Conservation (phyloP, 2,329 filamentous ascomycete species). For the Plenodomus tracheiphilus region DNA sequence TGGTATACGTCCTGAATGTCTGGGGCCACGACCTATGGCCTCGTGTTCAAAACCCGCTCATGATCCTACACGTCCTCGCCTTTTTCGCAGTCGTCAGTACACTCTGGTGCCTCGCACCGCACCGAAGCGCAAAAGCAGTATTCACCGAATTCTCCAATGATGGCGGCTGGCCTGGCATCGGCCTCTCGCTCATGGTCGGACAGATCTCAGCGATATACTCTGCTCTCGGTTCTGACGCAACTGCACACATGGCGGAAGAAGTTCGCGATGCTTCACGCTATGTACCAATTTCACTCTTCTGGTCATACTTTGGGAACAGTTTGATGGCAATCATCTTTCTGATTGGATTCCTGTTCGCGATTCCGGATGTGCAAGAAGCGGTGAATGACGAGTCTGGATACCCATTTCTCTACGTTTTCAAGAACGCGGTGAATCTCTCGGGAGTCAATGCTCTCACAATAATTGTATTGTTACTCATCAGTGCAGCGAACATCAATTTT, state of each 20-base stretch:
- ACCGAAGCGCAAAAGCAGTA: slow-evolving; percentile 14
- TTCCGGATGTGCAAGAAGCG: slow-evolving; percentile 26
- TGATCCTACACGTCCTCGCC: slow-evolving; percentile 42
- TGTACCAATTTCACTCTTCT: slow-evolving; percentile 43
- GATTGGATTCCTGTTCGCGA: slow-evolving; percentile 42
- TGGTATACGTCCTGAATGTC: slow-evolving; percentile 47
- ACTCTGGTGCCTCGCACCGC: slow-evolving; percentile 29
- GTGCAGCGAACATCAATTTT: slow-evolving; percentile 25
- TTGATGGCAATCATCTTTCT: slow-evolving; percentile 34
- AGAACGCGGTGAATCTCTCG: slow-evolving; percentile 19
- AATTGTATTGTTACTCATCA: slow-evolving; percentile 21
- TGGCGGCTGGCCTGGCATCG: slow-evolving; percentile 39
- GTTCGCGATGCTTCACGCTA: slow-evolving; percentile 39
- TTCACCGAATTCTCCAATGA: slow-evolving; percentile 37
- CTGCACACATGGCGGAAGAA: slow-evolving; percentile 46
- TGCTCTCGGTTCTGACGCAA: slow-evolving; percentile 28
- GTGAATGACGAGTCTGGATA: slow-evolving; percentile 33
- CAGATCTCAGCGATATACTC: slow-evolving; percentile 29
- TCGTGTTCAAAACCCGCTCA: slow-evolving; percentile 26
- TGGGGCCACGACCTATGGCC: slow-evolving; percentile 31
- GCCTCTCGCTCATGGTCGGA: slow-evolving; percentile 39
- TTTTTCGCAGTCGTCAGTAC: slow-evolving; percentile 47
- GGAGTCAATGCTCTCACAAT: slow-evolving; percentile 23
- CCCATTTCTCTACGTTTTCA: slow-evolving; percentile 39
- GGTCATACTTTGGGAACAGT: slow-evolving; percentile 40